Percentiles rank a stretch among this genome's conserved stretches.
Evolutionary conservation across 2,329 filamentous ascomycete genomes (phyloP).

Genomic region (Fusarium armeniacum): DNA sequence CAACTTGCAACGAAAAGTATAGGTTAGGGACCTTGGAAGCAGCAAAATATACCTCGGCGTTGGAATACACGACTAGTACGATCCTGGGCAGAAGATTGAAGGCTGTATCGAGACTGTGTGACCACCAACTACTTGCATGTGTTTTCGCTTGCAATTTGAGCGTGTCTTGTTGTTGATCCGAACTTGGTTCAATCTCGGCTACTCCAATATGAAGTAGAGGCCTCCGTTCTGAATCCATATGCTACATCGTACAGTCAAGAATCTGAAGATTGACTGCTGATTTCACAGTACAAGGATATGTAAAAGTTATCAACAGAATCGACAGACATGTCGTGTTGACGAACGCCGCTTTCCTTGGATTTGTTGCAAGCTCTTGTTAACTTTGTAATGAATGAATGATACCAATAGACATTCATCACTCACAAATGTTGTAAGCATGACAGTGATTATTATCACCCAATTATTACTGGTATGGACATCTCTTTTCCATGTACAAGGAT

Average conservation of each 20-base stretch:
- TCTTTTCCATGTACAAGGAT: no score
- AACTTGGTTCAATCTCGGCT: constrained; percentile 7
- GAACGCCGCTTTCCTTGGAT: background rate
- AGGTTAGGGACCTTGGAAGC: constrained; percentile 31
- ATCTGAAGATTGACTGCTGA: background rate
- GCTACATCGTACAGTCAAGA: background rate
- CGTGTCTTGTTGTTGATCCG: background rate
- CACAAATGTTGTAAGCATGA: background rate
- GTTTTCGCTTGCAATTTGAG: background rate
- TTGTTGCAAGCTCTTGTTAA: background rate
- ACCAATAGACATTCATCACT: no score
- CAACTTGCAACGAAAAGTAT: constrained; percentile 24
- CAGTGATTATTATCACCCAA: background rate
- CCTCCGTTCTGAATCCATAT: background rate
- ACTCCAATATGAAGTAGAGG: background rate
- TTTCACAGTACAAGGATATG: background rate
- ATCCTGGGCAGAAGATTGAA: background rate
- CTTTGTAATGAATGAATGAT: no score
- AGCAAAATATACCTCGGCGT: constrained; percentile 37
- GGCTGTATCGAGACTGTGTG: background rate
- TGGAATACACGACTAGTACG: constrained; percentile 14
- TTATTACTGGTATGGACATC: no score
- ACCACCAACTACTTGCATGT: background rate
- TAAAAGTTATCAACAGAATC: background rate
- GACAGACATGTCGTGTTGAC: background rate